phyloP scores from a whole-genome alignment of 1,284 basidiomycete genomes.

The Abortiporus biennis region DNA sequence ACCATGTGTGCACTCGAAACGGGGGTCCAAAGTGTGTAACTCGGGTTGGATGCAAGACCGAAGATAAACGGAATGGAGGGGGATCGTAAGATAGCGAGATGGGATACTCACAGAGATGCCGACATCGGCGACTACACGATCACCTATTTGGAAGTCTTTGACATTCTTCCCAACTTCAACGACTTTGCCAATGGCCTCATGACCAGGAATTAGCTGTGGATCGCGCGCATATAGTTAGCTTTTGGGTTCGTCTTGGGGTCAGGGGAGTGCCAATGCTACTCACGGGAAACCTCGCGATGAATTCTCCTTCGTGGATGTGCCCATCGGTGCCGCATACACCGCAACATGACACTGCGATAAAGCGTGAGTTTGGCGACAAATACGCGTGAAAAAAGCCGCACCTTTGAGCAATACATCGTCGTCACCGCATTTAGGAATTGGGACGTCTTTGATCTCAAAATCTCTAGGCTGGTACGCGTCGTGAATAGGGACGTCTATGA shows the following conservation, averaged over 20 bases:
- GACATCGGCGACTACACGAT: slow-evolving; percentile 54
- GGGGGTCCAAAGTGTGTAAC: background rate
- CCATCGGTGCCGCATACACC: slow-evolving; percentile 47
- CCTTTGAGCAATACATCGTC: slow-evolving; percentile 53
- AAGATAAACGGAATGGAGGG: too few relatives aligned
- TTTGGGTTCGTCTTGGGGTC: background rate
- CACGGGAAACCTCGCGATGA: slow-evolving; percentile 51
- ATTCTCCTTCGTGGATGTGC: slow-evolving; percentile 58
- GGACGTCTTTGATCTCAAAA: slow-evolving; percentile 29
- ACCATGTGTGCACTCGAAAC: too few relatives aligned
- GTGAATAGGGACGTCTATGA: background rate
- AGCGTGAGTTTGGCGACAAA: background rate
- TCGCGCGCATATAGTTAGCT: slow-evolving; percentile 8
- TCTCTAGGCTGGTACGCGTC: slow-evolving; percentile 21
- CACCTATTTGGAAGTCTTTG: slow-evolving; percentile 44
- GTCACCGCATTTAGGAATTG: slow-evolving; percentile 41
- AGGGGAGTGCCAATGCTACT: slow-evolving; percentile 8
- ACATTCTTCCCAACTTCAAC: slow-evolving; percentile 49
- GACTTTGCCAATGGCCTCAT: slow-evolving; percentile 52
- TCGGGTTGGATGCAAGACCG: too few relatives aligned
- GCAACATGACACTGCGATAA: slow-evolving; percentile 21
- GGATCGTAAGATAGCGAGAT: background rate
- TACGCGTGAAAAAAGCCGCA: slow-evolving; percentile 14
- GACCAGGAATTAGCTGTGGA: slow-evolving; percentile 46
- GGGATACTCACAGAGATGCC: slow-evolving; percentile 32